Evolutionary conservation across 208 protist species (phyloP), one percentile per base, ranked within the genome.

Genomic region (Naegleria lovaniensis): DNA sequence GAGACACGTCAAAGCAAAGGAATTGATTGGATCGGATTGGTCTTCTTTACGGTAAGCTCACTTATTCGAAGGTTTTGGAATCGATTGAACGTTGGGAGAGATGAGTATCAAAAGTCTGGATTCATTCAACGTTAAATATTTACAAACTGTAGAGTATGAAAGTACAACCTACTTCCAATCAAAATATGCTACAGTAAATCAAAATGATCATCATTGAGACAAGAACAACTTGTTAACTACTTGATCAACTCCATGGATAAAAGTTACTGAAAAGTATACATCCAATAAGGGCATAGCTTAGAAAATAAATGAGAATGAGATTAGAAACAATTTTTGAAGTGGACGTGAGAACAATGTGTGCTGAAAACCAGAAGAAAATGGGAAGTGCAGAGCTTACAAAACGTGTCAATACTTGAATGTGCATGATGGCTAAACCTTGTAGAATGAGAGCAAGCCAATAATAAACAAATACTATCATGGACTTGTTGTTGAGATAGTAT

Each of bases 231-330:
- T 48, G 1, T 1, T 48, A 48, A n/a, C 15, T 58, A 58, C 15
- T 15, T 19, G 19, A 15, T 29, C 22, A 67, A 67, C 55, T 89
- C 85, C 85, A 89, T 22, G 85, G 85, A 89, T 89, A 89, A 40
- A 89, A 89, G 39, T 89, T 89, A 22, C 85, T 67, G 41, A 89
- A 89, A 3, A 89, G n/a, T 67, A 67, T 0, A 13, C 15, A 40
- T 29, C 85, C 85, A 19, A 89, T 2, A 33, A 67, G 6, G 3
- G 33, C 11, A 89, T 41, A 89, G 1, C 38, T 40, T 39, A 89
- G 5, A 67, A 89, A 67, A 40, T 67, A 89, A 0, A 0, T 9
- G 29, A 67, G 3, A 67, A 89, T 67, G 38, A 67, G 5, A 1
- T 40, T 48, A 7, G 25, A 1, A 40, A 9, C 43, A n/a, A 41